Percentiles rank a stretch among this genome's conserved stretches.
phyloP scores from a whole-genome alignment of 192 early-diverging fungal species.

The Entomortierella chlamydospora region DNA sequence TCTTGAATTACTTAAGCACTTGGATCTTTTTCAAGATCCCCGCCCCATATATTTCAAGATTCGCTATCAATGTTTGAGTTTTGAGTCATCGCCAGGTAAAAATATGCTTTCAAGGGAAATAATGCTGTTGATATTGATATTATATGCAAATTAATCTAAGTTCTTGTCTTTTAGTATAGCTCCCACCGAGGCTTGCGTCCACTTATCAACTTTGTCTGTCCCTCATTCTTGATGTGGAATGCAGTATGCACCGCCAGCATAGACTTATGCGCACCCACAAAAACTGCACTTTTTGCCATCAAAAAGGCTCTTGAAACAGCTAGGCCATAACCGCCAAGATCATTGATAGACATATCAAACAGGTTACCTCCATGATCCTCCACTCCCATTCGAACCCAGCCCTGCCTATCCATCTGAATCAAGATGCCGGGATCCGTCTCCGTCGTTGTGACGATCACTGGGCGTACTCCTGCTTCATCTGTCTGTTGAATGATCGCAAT shows the following conservation, averaged over 20 bases:
- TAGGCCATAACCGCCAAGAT: constrained; percentile 34
- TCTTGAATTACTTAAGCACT: no score
- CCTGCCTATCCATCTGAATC: constrained; percentile 32
- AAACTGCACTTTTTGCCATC: constrained; percentile 45
- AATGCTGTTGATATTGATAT: not conserved
- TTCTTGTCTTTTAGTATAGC: constrained; percentile 20
- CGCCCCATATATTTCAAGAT: no score
- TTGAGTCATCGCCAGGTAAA: no score
- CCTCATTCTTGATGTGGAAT: constrained; percentile 38
- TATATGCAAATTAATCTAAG: no score
- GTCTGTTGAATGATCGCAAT: constrained; percentile 32
- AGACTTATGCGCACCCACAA: constrained; percentile 28
- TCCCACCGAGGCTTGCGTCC: constrained; percentile 22
- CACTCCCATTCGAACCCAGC: constrained; percentile 21
- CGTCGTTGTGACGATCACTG: constrained; percentile 44
- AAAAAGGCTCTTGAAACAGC: constrained; percentile 5
- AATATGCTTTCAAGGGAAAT: no score
- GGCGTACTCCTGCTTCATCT: constrained; percentile 1
- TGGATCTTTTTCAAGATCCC: no score
- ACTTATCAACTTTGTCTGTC: not conserved
- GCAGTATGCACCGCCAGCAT: constrained; percentile 14
- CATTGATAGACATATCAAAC: constrained; percentile 21
- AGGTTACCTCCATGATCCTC: constrained; percentile 22
- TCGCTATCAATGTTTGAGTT: no score
- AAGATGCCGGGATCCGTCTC: constrained; percentile 31